Conservation (phyloP, 768 basidiomycete genomes). For the Lactarius trivialis region DNA sequence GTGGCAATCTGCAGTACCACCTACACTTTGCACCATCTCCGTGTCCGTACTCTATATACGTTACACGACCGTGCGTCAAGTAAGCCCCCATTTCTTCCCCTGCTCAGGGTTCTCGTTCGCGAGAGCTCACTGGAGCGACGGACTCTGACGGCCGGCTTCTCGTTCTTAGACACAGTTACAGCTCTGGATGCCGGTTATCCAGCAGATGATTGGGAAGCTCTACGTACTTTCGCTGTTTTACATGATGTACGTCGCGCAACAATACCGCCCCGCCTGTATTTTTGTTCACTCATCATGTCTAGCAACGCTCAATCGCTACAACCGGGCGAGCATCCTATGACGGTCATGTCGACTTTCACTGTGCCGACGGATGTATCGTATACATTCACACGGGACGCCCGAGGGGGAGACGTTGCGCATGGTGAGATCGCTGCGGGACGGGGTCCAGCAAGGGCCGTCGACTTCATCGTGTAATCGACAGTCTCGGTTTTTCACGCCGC, state of each 20-base stretch:
- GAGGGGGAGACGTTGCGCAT: not conserved
- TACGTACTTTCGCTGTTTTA: conserved; percentile 15
- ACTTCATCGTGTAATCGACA: not conserved
- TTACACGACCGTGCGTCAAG: not conserved
- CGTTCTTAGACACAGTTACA: not conserved
- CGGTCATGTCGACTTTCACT: conserved; percentile 1
- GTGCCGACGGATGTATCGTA: not conserved
- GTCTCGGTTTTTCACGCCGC: not conserved
- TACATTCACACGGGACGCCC: not conserved
- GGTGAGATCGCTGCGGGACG: not conserved
- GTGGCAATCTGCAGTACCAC: conserved; percentile 14
- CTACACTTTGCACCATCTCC: conserved; percentile 6
- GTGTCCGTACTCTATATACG: not conserved
- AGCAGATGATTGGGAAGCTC: conserved; percentile 13
- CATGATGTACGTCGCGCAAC: not conserved
- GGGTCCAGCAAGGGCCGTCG: not conserved
- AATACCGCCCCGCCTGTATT: not conserved
- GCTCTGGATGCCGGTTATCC: conserved; percentile 3
- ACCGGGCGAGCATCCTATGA: not conserved
- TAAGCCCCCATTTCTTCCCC: not conserved
- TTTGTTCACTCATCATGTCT: not conserved
- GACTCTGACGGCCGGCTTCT: not conserved
- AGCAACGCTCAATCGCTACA: not conserved
- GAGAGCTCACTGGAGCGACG: not conserved
- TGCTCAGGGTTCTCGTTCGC: not conserved